phyloP scores from a whole-genome alignment of 2,329 filamentous ascomycete species.

The Fusarium equiseti region DNA sequence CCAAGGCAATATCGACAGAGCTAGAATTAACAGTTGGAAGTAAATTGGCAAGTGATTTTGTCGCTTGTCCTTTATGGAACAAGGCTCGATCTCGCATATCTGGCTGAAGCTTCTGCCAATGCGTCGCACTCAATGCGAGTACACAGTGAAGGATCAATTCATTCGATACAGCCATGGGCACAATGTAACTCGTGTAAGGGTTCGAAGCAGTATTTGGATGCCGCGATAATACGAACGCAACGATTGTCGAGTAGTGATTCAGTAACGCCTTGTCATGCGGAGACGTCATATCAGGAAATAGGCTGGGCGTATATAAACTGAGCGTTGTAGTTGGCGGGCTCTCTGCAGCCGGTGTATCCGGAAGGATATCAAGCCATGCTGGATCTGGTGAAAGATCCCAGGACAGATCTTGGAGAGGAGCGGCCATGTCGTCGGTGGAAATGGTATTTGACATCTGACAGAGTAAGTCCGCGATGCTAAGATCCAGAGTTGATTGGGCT shows the following conservation, averaged over 20 bases:
- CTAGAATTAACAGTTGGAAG: neutral
- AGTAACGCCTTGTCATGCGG: conserved; percentile 8
- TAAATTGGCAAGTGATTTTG: neutral
- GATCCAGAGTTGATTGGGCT: neutral
- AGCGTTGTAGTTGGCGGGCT: neutral
- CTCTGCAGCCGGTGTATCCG: neutral
- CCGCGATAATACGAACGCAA: neutral
- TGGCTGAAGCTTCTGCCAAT: conserved; percentile 17
- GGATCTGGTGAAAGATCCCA: conserved; percentile 6
- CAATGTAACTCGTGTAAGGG: conserved; percentile 6
- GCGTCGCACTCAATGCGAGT: conserved; percentile 2
- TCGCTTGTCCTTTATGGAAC: conserved; percentile 11
- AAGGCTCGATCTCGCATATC: conserved; percentile 10
- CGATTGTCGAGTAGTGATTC: conserved; percentile 11
- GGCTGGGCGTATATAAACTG: conserved; percentile 2
- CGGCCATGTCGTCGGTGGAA: neutral
- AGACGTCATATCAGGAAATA: conserved; percentile 4
- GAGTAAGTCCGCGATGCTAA: conserved; percentile 1
- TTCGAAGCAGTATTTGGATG: conserved; percentile 4
- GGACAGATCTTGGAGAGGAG: neutral
- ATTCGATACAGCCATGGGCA: conserved; percentile 5
- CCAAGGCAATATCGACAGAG: conserved; percentile 6
- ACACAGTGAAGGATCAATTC: neutral
- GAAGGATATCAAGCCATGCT: conserved; percentile 6
- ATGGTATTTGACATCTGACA: conserved; percentile 6